These are phyloP conservation scores for Hibiscus tridactylites DNA, from an alignment of 345 rosid species.

Conservation along the genomic window DNA sequence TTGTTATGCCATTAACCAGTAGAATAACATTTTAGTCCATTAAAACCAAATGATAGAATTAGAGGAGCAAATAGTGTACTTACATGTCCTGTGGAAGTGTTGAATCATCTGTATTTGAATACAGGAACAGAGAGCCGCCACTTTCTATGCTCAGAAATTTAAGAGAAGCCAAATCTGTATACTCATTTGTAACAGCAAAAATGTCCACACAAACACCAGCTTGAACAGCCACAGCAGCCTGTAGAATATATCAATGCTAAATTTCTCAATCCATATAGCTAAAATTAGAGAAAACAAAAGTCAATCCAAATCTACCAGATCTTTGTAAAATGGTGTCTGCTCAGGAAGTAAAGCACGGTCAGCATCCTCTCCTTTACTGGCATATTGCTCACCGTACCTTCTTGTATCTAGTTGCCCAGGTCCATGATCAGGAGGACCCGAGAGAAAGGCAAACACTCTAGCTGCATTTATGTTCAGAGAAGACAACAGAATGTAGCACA, in stretches of 20 bases:
- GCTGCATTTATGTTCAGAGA: constrained; percentile 48
- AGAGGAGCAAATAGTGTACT: constrained; percentile 25
- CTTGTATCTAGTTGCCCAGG: constrained; percentile 96
- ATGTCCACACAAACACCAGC: constrained; percentile 97
- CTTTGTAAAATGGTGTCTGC: constrained; percentile 97
- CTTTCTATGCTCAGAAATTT: constrained; percentile 97
- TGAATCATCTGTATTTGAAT: constrained; percentile 89
- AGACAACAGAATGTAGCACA: constrained; percentile 6
- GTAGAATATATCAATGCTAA: constrained; percentile 37
- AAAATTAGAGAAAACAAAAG: not conserved
- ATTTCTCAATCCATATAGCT: constrained; percentile 13
- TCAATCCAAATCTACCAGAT: constrained; percentile 52
- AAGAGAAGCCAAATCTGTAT: constrained; percentile 95
- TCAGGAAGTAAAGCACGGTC: constrained; percentile 98
- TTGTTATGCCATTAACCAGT: not conserved
- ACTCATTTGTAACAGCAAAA: constrained; percentile 96
- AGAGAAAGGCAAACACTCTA: constrained; percentile 87
- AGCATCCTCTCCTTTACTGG: constrained; percentile 98
- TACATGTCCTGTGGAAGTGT: constrained; percentile 99
- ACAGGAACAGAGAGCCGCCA: constrained; percentile 83
- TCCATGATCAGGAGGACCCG: constrained; percentile 99
- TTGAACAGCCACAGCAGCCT: constrained; percentile 96
- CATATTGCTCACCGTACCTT: constrained; percentile 98
- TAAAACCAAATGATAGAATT: not conserved
- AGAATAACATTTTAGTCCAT: not conserved